Evolutionary conservation across 257 asterid species (phyloP).

Genomic region (Salvia miltiorrhiza): DNA sequence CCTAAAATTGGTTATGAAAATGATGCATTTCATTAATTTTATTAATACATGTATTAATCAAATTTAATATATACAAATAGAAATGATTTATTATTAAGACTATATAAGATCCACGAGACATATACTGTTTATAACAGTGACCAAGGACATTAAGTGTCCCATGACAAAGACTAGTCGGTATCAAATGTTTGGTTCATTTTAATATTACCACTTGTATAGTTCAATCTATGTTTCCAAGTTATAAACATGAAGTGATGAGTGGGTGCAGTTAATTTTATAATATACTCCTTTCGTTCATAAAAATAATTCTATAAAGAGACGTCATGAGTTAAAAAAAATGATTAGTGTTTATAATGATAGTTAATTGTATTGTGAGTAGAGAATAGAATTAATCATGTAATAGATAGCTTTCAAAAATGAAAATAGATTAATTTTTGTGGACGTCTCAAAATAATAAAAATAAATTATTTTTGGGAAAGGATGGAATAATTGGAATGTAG

Average conservation of each 20-base stretch:
- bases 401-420: too few species aligned
- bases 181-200: neutral
- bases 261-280: neutral
- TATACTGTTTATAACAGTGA: neutral
- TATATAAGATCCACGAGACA: neutral
- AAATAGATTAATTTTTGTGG: too few species aligned
- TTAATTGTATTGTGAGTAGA: too few species aligned
- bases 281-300: too few species aligned
- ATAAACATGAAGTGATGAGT: neutral
- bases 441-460: too few species aligned
- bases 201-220: neutral
- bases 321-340: too few species aligned
- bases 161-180: neutral
- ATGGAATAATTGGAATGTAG: too few species aligned
- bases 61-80: neutral
- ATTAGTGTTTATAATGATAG: too few species aligned
- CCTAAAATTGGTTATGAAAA: neutral
- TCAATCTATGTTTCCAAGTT: neutral
- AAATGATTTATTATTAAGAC: neutral
- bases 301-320: too few species aligned
- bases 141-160: neutral
- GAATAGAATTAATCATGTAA: too few species aligned
- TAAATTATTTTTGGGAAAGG: too few species aligned
- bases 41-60: too few species aligned
- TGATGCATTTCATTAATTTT: neutral